phyloP scores from a whole-genome alignment of 2,329 filamentous ascomycete species.

The Trichoderma sp. region DNA sequence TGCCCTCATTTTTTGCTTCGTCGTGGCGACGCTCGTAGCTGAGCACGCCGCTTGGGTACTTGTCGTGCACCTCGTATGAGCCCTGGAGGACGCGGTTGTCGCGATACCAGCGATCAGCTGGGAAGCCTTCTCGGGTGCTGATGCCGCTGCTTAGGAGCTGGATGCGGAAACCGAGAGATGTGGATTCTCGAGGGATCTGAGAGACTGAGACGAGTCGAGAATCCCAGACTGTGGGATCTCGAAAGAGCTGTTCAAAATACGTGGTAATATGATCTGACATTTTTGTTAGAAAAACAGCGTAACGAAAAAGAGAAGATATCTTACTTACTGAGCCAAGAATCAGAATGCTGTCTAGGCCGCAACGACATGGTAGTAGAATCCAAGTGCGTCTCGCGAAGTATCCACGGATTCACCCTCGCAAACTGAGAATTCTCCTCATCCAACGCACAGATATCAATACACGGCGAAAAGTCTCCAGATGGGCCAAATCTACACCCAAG shows the following conservation, averaged over 20 bases:
- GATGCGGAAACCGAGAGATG: not conserved
- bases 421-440: not conserved
- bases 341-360: not conserved
- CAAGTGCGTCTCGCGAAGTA: not conserved
- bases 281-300: not conserved
- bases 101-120: slow-evolving; percentile 1
- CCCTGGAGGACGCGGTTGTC: not conserved
- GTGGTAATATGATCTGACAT: not conserved
- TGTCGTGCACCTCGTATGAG: not conserved
- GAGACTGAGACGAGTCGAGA: not conserved
- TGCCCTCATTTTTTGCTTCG: not conserved
- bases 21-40: not conserved
- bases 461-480: not conserved
- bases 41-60: not conserved
- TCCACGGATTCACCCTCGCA: slow-evolving; percentile 3
- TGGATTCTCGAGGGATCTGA: not conserved
- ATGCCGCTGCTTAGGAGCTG: slow-evolving; percentile 3
- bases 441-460: not conserved
- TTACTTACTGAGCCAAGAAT: not conserved
- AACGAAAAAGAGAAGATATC: not conserved
- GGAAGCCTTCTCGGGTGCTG: not conserved
- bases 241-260: not conserved
- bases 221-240: not conserved
- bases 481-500: not conserved
- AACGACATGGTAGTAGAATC: not conserved